Evolutionary conservation across 2,329 filamentous ascomycete genomes (phyloP).

Genomic region (Tolypocladium tundrense): DNA sequence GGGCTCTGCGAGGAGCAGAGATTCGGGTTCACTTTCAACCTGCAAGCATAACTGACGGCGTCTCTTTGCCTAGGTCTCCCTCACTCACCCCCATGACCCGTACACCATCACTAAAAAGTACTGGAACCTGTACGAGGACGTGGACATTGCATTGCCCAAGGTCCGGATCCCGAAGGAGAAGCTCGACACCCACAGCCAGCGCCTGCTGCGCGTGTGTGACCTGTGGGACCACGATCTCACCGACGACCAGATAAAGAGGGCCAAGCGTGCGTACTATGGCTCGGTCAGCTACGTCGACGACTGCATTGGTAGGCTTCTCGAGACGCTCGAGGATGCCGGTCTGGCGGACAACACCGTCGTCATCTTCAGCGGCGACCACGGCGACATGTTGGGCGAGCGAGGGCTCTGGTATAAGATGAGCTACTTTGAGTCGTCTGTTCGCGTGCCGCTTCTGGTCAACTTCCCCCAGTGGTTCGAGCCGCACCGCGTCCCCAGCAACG

Average conservation of each 20-base stretch:
- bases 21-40: neutral
- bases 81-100: slow-evolving; percentile 90
- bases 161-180: slow-evolving; percentile 70
- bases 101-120: slow-evolving; percentile 91
- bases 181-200: slow-evolving; percentile 78
- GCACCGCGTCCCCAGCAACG: slow-evolving; percentile 69
- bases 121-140: slow-evolving; percentile 84
- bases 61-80: slow-evolving; percentile 50
- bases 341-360: slow-evolving; percentile 81
- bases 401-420: slow-evolving; percentile 97
- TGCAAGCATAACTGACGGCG: neutral
- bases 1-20: neutral
- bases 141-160: slow-evolving; percentile 76
- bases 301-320: slow-evolving; percentile 74
- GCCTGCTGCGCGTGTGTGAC: slow-evolving; percentile 77
- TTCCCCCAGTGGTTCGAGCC: slow-evolving; percentile 66
- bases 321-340: slow-evolving; percentile 67
- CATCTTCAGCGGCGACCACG: slow-evolving; percentile 88
- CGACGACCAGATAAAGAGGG: slow-evolving; percentile 76
- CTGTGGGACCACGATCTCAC: slow-evolving; percentile 76
- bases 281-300: slow-evolving; percentile 91
- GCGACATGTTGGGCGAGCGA: slow-evolving; percentile 90
- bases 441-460: slow-evolving; percentile 79
- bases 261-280: slow-evolving; percentile 82
- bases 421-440: slow-evolving; percentile 85